Evolutionary conservation across 495 filamentous ascomycete species (phyloP), one percentile per base, ranked within the genome.

Genomic region (Cudoniella acicularis): DNA sequence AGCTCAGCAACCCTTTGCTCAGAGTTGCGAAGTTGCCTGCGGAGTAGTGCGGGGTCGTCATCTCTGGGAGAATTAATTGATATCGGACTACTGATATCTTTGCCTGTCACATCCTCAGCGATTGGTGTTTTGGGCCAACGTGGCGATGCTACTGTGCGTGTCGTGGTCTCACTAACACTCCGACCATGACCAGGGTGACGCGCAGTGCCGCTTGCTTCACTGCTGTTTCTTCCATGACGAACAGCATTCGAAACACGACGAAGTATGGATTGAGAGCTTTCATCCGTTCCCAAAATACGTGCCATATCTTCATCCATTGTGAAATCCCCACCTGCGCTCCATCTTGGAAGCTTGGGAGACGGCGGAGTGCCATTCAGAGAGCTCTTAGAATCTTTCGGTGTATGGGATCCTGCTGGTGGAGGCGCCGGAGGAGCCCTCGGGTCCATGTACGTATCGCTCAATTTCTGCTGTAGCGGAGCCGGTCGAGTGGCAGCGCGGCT

Each of bases 241-340:
- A 96, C 90, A 22, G 90, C 90, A 66, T 92, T 95, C 1, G 95
- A 97, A 26, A 96, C 87, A 25, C 90, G 86, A 40, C 92, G 89
- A 53, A 97, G 73, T 55, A 96, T 87, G 1, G 89, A 91, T 18
- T 84, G 82, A 18, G 80, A 79, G 43, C 79, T 80, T 45, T 92
- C 89, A 49, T 87, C 83, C 26, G 79, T 82, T 8, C 85, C 85
- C 47, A 94, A 75, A 40, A 95, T 90, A 18, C 91, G 84, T 45
- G 86, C 84, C 77, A 95, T 86, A 63, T 96, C 94, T 62, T 96
- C 92, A 62, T 97, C 92, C 86, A 92, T 85, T 41, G 86, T 89
- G 62, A 93, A 88, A 59, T 92, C 91, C 49, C 85, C 87, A 47
- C 86, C 85, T 26, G 79, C 77, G 68, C 80, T 90, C 73, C 88